Conservation (phyloP, 2,329 filamentous ascomycete genomes). For the Diaporthe helianthi region DNA sequence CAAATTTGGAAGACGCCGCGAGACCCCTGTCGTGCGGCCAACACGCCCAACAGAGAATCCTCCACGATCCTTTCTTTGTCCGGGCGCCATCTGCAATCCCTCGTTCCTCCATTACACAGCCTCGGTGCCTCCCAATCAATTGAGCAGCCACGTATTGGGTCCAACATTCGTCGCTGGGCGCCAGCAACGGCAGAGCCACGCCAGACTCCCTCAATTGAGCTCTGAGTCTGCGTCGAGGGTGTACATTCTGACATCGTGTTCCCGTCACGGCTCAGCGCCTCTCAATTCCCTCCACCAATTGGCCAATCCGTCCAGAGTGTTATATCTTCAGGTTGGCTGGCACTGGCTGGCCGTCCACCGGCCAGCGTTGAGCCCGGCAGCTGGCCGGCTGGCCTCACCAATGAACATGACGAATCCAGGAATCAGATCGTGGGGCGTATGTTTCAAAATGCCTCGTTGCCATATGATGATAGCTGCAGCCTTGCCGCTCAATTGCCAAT, state of each 20-base stretch:
- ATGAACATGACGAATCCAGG: background rate
- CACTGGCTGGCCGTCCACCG: conserved; percentile 2
- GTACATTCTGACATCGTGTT: conserved; percentile 13
- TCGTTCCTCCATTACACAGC: conserved; percentile 2
- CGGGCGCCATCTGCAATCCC: background rate
- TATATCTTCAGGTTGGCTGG: background rate
- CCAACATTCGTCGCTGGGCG: conserved; percentile 2
- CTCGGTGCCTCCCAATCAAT: background rate
- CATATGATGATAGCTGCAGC: background rate
- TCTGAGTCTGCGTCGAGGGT: background rate
- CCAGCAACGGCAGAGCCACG: background rate
- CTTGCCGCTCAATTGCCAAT: background rate
- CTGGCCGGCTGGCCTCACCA: background rate
- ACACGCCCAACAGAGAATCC: conserved; percentile 19
- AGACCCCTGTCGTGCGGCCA: conserved; percentile 7
- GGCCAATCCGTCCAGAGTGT: conserved; percentile 22
- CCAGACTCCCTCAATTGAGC: background rate
- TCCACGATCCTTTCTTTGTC: conserved; percentile 25
- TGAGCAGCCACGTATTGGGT: conserved; percentile 10
- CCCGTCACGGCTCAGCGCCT: conserved; percentile 2
- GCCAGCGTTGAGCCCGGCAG: conserved; percentile 1
- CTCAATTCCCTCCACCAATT: conserved; percentile 24
- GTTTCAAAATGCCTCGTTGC: background rate
- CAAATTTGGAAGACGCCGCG: conserved; percentile 16
- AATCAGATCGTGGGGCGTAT: background rate